phyloP scores from a whole-genome alignment of 768 basidiomycete species.

The Astraeus odoratus region DNA sequence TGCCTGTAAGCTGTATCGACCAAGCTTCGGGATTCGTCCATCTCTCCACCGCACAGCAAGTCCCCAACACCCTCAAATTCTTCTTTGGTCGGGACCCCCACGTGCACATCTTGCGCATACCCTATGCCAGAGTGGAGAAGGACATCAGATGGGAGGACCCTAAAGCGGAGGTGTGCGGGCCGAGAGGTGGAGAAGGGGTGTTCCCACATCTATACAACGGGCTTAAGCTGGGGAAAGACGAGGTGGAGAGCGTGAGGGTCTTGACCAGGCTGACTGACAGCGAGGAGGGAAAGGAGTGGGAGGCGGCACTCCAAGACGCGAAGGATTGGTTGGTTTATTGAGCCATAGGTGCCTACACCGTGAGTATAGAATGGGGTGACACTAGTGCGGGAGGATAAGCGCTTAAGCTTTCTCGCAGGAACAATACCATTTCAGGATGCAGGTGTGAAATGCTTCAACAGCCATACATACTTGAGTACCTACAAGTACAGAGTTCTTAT shows the following conservation, averaged over 20 bases:
- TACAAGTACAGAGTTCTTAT: too few species aligned
- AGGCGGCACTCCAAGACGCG: conserved; percentile 17
- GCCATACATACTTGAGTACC: too few species aligned
- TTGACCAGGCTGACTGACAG: conserved; percentile 14
- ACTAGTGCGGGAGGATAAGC: too few species aligned
- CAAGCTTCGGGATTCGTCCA: conserved; percentile 44
- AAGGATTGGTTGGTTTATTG: conserved; percentile 31
- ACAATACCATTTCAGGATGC: too few species aligned
- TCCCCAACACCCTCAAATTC: conserved; percentile 37
- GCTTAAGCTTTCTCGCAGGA: too few species aligned
- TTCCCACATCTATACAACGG: conserved; percentile 53
- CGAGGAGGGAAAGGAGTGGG: conserved; percentile 24
- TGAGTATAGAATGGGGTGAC: neutral
- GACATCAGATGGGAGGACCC: conserved; percentile 46
- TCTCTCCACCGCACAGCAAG: conserved; percentile 45
- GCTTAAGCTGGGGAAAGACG: conserved; percentile 34
- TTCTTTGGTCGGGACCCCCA: conserved; percentile 38
- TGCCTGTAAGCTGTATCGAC: conserved; percentile 48
- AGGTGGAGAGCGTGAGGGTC: conserved; percentile 36
- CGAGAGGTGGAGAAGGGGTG: conserved; percentile 36
- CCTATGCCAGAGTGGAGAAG: conserved; percentile 33
- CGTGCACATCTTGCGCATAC: conserved; percentile 39
- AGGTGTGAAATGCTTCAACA: too few species aligned
- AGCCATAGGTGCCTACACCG: neutral
- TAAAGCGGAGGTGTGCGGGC: conserved; percentile 33